Base-by-base conservation (phyloP, 2,329 filamentous ascomycete genomes). In the Pseudogymnoascus sp. region DNA sequence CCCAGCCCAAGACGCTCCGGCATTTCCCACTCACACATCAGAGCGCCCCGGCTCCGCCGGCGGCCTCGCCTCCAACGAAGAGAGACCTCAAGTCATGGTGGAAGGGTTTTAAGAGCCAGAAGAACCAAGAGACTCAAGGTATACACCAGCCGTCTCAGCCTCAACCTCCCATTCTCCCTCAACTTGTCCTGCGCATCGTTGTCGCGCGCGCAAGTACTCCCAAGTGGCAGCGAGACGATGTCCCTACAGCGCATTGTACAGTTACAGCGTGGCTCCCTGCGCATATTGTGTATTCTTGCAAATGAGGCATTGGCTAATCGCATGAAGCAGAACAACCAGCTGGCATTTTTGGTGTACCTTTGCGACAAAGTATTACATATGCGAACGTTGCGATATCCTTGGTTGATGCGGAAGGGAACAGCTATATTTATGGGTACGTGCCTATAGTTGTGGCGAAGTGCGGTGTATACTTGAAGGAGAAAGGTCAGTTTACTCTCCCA, bases 391-490 rank as follows among this genome's bases (percentile, higher is more conserved):
- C 94, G 64, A 99, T 99, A 69, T 97, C 92, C 19, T 82, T 99
- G 26, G 89, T 94, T 65, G 92, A 97, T 71, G 90, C 92, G 65
- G 82, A 94, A 65, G 92, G 92, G 30, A 85, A 94, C 73, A 96
- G 90, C 75, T 97, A 96, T 73, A 96, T 97, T 59, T 99, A 97
- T 73, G 94, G 94, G 69, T 97, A 97, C 70, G 92, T 99, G 6
- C 94, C 94, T 15, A 97, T 99, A 65, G 92, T 99, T 41, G 92
- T 99, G 59, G 94, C 94, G 34, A 99, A 99, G 74, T 97, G 94
- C 72, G 94, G 94, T 63, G 92, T 99, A 3, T 99, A 92, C 67
- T 73, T 99, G 65, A 99, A 99, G 74, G 94, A 99, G 73, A 96
- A 95, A 82, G 94, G 94, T 96, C 74, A 65, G 82, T 75, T 57